Conservation (phyloP, 352 stramenopile species). For the Pythium plurisporium region DNA sequence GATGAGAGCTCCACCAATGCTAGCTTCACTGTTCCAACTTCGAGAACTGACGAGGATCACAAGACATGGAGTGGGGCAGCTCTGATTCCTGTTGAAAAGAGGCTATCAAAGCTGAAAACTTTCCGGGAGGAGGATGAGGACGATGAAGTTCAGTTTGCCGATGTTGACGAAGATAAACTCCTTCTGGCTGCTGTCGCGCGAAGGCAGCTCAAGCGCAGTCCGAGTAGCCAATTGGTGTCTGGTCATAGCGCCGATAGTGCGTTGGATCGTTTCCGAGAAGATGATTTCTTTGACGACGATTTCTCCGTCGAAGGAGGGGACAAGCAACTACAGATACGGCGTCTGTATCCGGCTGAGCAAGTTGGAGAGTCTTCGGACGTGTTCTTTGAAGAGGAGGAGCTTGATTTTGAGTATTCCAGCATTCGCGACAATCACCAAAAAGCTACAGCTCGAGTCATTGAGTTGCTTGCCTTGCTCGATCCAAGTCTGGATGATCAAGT, state of each 20-base stretch:
- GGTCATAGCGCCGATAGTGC: background rate
- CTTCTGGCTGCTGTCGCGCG: slow-evolving; percentile 32
- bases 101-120: slow-evolving; percentile 59
- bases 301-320: slow-evolving; percentile 19
- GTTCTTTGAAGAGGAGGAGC: slow-evolving; percentile 77
- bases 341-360: slow-evolving; percentile 15
- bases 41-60: slow-evolving; percentile 15
- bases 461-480: slow-evolving; percentile 70
- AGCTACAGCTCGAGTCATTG: slow-evolving; percentile 64
- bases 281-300: slow-evolving; percentile 15
- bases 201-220: slow-evolving; percentile 12
- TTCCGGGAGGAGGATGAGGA: slow-evolving; percentile 70
- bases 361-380: slow-evolving; percentile 44
- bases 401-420: slow-evolving; percentile 79
- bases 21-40: background rate
- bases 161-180: slow-evolving; percentile 66
- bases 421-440: slow-evolving; percentile 74
- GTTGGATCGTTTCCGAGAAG: slow-evolving; percentile 26
- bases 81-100: slow-evolving; percentile 56
- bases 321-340: slow-evolving; percentile 17
- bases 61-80: slow-evolving; percentile 49
- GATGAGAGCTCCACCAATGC: slow-evolving; percentile 13
- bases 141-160: slow-evolving; percentile 53
- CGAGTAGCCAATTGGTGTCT: slow-evolving; percentile 2
- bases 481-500: slow-evolving; percentile 86